Percentiles rank a stretch among this genome's conserved stretches.
phyloP scores from a whole-genome alignment of 306 rosid genomes.

The Dalbergia cultrata region DNA sequence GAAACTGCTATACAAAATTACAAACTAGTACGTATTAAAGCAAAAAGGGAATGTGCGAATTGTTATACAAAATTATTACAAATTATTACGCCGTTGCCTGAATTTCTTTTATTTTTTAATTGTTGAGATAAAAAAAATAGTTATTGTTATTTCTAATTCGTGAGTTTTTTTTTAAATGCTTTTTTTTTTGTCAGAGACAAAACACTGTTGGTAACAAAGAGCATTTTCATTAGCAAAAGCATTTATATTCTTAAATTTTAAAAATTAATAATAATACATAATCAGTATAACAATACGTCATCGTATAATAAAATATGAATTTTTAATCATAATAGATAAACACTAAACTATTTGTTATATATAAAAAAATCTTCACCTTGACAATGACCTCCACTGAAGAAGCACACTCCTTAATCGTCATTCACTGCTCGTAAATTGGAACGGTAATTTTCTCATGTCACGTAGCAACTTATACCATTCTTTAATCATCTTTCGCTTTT shows the following conservation, averaged over 20 bases:
- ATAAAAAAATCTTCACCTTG: not conserved
- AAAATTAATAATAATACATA: not conserved
- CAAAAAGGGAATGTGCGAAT: no score
- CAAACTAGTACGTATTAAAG: no score
- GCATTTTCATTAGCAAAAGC: no score
- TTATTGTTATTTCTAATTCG: no score
- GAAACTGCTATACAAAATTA: no score
- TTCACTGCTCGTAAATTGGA: slow-evolving; percentile 35
- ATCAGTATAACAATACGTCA: not conserved
- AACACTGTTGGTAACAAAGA: no score
- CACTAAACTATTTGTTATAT: not conserved
- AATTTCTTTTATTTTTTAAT: no score
- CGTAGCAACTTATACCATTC: not conserved
- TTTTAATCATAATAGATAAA: not conserved
- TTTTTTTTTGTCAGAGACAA: no score
- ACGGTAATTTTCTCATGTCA: slow-evolving; percentile 35
- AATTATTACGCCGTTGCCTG: no score
- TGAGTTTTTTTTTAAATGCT: no score
- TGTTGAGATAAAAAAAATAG: no score
- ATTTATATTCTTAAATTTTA: not conserved
- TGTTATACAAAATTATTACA: no score
- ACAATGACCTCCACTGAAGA: slow-evolving; percentile 41
- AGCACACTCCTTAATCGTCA: slow-evolving; percentile 4
- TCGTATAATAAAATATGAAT: not conserved
- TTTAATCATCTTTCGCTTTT: slow-evolving; percentile 47